A percentile compares a stretch with the other conserved stretches of the same genome.
Conservation (phyloP, 73 alveolate genomes). For the Paramecium sexaurelia region DNA sequence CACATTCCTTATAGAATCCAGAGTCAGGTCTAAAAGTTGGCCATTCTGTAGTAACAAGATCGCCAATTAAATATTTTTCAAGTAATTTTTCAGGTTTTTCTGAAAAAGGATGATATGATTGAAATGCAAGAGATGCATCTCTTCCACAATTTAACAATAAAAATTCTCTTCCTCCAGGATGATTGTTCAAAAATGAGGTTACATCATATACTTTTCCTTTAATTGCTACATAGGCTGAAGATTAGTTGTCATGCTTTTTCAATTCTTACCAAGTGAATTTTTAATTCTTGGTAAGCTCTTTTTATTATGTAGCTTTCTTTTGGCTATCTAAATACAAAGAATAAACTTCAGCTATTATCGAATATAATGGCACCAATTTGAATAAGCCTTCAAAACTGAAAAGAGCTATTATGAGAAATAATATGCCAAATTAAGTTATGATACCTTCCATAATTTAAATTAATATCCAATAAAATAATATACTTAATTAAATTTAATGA, state of each 20-base stretch:
- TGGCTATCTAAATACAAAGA: slow-evolving; percentile 8
- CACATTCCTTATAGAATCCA: slow-evolving; percentile 51
- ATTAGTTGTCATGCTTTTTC: neutral
- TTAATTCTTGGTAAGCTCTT: neutral
- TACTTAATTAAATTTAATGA: slow-evolving; percentile 1
- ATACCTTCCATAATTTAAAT: neutral
- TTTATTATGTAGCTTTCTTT: neutral
- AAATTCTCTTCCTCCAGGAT: slow-evolving; percentile 59
- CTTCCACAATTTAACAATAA: slow-evolving; percentile 47
- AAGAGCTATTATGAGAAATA: neutral
- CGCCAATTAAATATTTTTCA: slow-evolving; percentile 39
- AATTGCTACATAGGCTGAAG: slow-evolving; percentile 48
- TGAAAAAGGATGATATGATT: slow-evolving; percentile 53
- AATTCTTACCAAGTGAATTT: slow-evolving; percentile 48
- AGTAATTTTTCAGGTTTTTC: slow-evolving; percentile 29
- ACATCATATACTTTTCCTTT: slow-evolving; percentile 51
- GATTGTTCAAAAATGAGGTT: neutral
- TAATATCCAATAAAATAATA: neutral
- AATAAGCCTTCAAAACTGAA: neutral
- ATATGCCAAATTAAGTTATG: neutral
- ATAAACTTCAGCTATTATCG: neutral
- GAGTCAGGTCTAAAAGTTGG: slow-evolving; percentile 17
- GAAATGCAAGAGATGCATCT: slow-evolving; percentile 23
- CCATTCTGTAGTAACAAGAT: neutral
- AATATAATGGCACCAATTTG: neutral